Conservation (phyloP, 2,329 filamentous ascomycete genomes). For the Cladorrhinum sp. region DNA sequence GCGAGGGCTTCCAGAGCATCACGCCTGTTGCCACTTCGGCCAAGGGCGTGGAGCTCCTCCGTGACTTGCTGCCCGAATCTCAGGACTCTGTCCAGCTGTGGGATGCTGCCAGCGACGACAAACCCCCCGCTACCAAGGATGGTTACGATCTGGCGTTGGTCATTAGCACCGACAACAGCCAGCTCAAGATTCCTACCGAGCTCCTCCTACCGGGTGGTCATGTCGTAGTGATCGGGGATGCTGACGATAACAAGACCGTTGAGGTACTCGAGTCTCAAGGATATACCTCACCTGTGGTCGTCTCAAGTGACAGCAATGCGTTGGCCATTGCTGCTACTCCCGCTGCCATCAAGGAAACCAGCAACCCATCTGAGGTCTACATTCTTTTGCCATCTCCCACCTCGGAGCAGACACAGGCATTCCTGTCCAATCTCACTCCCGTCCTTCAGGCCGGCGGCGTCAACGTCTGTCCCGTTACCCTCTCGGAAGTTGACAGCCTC, state of each 20-base stretch:
- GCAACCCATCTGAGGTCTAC: not conserved
- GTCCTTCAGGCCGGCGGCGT: not conserved
- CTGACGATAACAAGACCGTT: not conserved
- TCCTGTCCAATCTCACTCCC: not conserved
- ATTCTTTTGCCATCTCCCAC: not conserved
- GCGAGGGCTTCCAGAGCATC: constrained; percentile 4
- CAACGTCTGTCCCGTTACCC: not conserved
- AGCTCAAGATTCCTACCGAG: not conserved
- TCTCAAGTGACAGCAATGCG: not conserved
- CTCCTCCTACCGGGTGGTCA: not conserved
- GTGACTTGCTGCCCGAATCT: not conserved
- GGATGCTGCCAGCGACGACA: not conserved
- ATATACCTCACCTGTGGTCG: not conserved
- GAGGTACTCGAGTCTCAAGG: not conserved
- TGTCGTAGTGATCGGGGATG: not conserved
- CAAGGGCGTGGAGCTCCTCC: not conserved
- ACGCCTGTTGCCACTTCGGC: not conserved
- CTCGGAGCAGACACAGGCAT: not conserved
- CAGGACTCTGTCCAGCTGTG: not conserved
- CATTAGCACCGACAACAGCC: not conserved
- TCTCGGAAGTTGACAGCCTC: not conserved
- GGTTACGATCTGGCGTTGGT: constrained; percentile 2
- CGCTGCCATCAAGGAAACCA: not conserved
- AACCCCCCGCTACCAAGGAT: not conserved
- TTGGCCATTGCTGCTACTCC: not conserved